Conservation (phyloP, 2,329 filamentous ascomycete genomes). For the Dryadomyces quercivorus region DNA sequence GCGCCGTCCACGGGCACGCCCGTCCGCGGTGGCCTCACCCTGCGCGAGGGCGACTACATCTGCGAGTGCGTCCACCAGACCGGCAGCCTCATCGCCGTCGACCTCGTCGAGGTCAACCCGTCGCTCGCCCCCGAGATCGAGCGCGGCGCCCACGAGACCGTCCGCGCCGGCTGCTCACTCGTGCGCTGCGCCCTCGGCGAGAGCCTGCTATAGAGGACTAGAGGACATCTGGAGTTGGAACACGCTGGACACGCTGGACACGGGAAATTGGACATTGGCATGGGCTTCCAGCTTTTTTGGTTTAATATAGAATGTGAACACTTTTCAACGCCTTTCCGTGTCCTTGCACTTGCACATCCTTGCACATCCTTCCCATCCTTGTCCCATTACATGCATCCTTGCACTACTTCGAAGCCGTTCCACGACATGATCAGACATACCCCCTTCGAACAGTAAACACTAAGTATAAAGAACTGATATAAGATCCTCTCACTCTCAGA, state of each 20-base stretch:
- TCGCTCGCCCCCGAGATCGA: constrained; percentile 48
- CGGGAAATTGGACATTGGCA: no score
- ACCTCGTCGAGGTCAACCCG: constrained; percentile 75
- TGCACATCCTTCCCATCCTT: no score
- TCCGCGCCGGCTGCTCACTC: constrained; percentile 80
- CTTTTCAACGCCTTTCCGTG: no score
- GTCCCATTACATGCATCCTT: no score
- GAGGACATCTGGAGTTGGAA: not conserved
- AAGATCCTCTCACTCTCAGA: no score
- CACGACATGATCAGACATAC: no score
- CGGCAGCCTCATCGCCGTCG: constrained; percentile 65
- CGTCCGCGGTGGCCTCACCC: constrained; percentile 81
- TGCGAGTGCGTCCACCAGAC: constrained; percentile 77
- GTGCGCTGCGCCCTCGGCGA: constrained; percentile 88
- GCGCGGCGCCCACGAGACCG: constrained; percentile 67
- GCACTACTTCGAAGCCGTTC: no score
- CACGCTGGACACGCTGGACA: not conserved
- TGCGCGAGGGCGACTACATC: constrained; percentile 95
- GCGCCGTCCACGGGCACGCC: constrained; percentile 93
- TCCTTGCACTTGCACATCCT: no score
- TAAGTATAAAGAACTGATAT: no score
- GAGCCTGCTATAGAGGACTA: constrained; percentile 58
- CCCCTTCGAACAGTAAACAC: no score
- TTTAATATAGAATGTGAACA: no score
- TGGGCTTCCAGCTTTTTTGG: no score